These are phyloP conservation scores for Chaetomiaceae sp. DNA, from an alignment of 2,329 filamentous ascomycete species.

Conservation along the genomic window DNA sequence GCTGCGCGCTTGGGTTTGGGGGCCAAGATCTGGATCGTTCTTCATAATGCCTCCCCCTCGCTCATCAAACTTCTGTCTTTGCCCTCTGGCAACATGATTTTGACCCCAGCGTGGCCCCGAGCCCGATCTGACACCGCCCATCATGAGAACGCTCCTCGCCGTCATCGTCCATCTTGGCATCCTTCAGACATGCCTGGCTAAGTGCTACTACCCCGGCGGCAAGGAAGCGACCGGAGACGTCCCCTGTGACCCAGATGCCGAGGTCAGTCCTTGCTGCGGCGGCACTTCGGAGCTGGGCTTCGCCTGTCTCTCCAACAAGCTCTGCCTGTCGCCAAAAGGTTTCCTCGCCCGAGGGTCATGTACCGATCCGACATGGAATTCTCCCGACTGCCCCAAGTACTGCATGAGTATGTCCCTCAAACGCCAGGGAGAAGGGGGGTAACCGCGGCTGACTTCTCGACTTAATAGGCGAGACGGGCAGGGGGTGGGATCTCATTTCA, in stretches of 20 bases:
- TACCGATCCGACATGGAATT: conserved; percentile 7
- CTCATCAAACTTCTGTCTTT: no score
- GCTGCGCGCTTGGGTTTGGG: no score
- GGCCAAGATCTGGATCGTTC: no score
- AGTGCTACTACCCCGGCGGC: conserved; percentile 11
- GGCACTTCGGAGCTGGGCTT: background rate
- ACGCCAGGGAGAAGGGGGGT: no score
- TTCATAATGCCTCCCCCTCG: no score
- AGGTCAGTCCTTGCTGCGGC: conserved; percentile 9
- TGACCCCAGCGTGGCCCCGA: no score
- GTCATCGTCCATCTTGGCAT: background rate
- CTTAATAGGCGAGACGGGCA: background rate
- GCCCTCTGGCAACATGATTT: no score
- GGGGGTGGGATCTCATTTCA: background rate
- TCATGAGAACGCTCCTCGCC: background rate
- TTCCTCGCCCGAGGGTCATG: conserved; percentile 7
- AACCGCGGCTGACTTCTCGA: background rate
- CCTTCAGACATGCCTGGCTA: background rate
- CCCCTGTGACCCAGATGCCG: conserved; percentile 14
- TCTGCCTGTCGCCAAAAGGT: background rate
- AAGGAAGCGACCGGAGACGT: background rate
- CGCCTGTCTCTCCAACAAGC: conserved; percentile 8
- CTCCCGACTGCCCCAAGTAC: conserved; percentile 4
- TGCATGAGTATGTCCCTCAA: background rate
- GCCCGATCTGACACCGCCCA: no score